These are phyloP conservation scores for Mortierella antarctica DNA, from an alignment of 192 early-diverging fungal species.

Conservation along the genomic window DNA sequence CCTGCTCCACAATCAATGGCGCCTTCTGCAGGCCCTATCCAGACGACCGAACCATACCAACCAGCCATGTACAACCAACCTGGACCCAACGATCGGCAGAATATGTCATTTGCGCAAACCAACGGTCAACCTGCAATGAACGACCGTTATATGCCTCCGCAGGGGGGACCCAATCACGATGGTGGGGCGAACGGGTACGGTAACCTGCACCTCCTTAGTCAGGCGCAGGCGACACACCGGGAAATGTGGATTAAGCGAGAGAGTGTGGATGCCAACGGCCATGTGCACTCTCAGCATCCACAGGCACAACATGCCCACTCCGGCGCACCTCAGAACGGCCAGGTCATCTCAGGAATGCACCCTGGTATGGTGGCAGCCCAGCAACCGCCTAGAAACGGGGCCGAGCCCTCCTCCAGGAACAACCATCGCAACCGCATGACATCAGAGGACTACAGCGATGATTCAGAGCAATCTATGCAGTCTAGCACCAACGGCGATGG, in stretches of 20 bases:
- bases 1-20: conserved; percentile 8
- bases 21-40: conserved; percentile 17
- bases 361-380: conserved; percentile 13
- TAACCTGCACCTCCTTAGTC: conserved; percentile 36
- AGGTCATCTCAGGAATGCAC: conserved; percentile 13
- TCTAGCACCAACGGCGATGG: conserved; percentile 22
- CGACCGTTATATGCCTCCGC: conserved; percentile 37
- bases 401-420: background rate
- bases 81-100: conserved; percentile 9
- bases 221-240: conserved; percentile 40
- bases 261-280: conserved; percentile 23
- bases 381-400: conserved; percentile 7
- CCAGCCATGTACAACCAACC: conserved; percentile 29
- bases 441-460: conserved; percentile 41
- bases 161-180: conserved; percentile 16
- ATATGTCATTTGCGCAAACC: conserved; percentile 23
- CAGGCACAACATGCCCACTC: conserved; percentile 14
- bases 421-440: conserved; percentile 20
- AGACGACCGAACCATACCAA: conserved; percentile 31
- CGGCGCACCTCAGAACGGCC: background rate
- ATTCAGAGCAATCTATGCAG: conserved; percentile 34
- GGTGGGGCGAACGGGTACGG: conserved; percentile 17
- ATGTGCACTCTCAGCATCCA: conserved; percentile 9
- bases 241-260: conserved; percentile 50
- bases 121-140: conserved; percentile 29